Conservation (phyloP, 768 basidiomycete species). For the Pisolithus tinctorius region DNA sequence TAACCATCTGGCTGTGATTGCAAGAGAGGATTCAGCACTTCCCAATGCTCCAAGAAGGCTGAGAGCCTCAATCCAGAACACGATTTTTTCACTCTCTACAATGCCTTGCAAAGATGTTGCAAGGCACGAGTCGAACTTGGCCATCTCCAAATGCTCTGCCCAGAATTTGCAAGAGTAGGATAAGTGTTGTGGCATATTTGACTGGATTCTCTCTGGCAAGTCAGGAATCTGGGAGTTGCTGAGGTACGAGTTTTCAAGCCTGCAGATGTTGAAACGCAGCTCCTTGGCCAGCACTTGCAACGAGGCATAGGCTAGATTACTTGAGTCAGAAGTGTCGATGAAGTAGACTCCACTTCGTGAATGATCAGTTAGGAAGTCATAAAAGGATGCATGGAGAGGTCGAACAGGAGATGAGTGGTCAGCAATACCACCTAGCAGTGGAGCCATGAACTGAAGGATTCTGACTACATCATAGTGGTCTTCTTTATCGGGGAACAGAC, state of each 20-base stretch:
- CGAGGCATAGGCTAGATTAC: conserved; percentile 14
- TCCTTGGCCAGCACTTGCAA: conserved; percentile 21
- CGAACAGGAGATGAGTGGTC: conserved; percentile 3
- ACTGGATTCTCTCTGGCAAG: background rate
- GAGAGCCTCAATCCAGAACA: conserved; percentile 6
- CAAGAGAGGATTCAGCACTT: background rate
- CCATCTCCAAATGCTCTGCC: conserved; percentile 3
- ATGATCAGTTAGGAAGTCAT: conserved; percentile 18
- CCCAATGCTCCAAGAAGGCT: background rate
- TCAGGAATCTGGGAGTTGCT: conserved; percentile 18
- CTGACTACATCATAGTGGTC: background rate
- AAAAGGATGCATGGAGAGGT: conserved; percentile 23
- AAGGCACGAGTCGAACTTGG: background rate
- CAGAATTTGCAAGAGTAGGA: conserved; percentile 8
- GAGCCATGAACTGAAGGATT: background rate
- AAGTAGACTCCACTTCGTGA: conserved; percentile 8
- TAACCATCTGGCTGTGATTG: background rate
- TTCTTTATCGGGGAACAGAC: background rate
- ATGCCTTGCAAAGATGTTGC: background rate
- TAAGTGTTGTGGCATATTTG: conserved; percentile 1
- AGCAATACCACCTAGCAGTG: conserved; percentile 6
- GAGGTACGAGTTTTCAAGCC: conserved; percentile 23
- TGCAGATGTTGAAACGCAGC: conserved; percentile 31
- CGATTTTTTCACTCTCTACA: conserved; percentile 1
- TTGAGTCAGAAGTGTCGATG: conserved; percentile 10